Conservation (phyloP, 192 early-diverging fungal species). For the Martensiomyces pterosporus region DNA sequence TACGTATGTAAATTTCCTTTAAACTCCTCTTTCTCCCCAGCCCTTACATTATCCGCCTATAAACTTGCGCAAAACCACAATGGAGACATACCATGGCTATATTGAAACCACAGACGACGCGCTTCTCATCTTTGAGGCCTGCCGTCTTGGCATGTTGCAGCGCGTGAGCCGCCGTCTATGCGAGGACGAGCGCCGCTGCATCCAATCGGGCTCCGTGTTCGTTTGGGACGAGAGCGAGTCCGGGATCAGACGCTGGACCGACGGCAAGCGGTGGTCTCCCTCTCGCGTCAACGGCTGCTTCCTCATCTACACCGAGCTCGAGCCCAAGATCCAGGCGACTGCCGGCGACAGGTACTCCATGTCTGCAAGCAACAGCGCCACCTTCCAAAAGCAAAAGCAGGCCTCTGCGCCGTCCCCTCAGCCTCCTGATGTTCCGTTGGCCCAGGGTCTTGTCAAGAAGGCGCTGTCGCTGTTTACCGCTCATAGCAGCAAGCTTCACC, state of each 20-base stretch:
- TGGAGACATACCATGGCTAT: conserved; percentile 63
- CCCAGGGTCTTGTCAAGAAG: conserved; percentile 76
- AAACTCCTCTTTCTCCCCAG: too few relatives aligned
- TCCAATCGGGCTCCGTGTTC: conserved; percentile 75
- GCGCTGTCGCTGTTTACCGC: conserved; percentile 75
- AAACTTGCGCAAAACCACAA: too few relatives aligned
- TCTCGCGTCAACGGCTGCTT: conserved; percentile 79
- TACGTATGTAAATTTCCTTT: too few relatives aligned
- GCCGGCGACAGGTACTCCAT: background rate
- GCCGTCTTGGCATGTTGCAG: conserved; percentile 60
- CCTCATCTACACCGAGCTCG: conserved; percentile 76
- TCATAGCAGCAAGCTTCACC: conserved; percentile 71
- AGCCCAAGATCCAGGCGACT: conserved; percentile 51
- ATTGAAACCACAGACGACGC: conserved; percentile 83
- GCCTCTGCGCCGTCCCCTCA: background rate
- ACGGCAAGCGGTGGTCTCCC: conserved; percentile 83
- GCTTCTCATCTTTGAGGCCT: conserved; percentile 84
- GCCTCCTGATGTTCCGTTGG: conserved; percentile 40
- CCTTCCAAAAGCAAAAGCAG: too few relatives aligned
- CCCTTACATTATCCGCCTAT: too few relatives aligned
- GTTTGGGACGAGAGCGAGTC: conserved; percentile 87
- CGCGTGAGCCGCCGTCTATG: conserved; percentile 70
- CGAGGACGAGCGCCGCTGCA: conserved; percentile 71
- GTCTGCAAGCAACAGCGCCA: background rate
- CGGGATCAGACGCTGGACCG: conserved; percentile 88